Base-by-base conservation (phyloP, 257 asterid genomes). In the Henckelia pumila region DNA sequence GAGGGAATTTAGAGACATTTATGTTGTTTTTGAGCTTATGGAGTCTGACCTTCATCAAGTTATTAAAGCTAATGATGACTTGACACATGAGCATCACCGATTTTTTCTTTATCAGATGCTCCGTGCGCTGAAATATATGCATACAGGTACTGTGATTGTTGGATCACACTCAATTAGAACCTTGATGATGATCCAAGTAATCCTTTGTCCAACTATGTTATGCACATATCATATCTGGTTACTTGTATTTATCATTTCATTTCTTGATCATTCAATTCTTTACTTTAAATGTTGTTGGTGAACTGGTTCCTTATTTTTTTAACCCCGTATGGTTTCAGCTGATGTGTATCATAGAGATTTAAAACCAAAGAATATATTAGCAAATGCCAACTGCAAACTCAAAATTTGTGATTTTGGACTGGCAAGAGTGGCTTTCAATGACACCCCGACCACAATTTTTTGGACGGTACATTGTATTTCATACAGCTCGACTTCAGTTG, bases 21-120 rank as follows among this genome's bases (percentile, higher is more conserved):
- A 89, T 66, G 98, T 92, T 0, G 97, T 92, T 30, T 89, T 92
- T 72, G 98, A 92, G 59, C 82, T 88, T 4, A 92, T 92, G 98
- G 98, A 92, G 71, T 92, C 98, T 20, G 98, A 92, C 73, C 88
- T 92, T 37, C 98, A 92, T 67, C 98, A 92, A 80, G 98, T 92
- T 76, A 92, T 89, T 33, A 84, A 84, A 76, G 90, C 90, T 24
- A 84, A 84, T 22, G 90, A 84, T 26, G 90, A 84, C 71, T 64
- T 84, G 76, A 84, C 90, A 24, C 85, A 82, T 0, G 90, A 84
- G 24, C 90, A 84, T 80, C 78, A 84, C 32, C 87, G 82, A 16
- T 84, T 84, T 78, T 84, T 84, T 71, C 84, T 84, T 29, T 84
- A 84, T 44, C 90, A 84, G 79, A 87, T 84, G 72, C 87, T 84